Percentiles rank a stretch among this genome's conserved stretches.
These are phyloP conservation scores for Inosperma sp. DNA, from an alignment of 768 basidiomycete genomes.

Conservation along the genomic window DNA sequence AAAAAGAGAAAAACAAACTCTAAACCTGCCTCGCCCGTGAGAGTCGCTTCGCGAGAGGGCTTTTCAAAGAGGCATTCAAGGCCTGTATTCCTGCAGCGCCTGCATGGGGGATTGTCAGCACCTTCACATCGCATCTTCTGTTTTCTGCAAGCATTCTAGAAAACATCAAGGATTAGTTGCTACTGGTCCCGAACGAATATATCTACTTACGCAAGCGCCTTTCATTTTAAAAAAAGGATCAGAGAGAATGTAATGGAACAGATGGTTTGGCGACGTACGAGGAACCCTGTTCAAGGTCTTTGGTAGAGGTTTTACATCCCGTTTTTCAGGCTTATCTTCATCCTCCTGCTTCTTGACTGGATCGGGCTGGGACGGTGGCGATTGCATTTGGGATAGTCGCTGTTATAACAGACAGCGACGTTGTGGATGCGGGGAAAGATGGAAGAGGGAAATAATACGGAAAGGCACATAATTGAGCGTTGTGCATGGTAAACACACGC, in stretches of 20 bases:
- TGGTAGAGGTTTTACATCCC: conserved; percentile 65
- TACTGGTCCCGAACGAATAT: conserved; percentile 8
- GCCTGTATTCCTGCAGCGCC: conserved; percentile 84
- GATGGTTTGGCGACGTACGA: conserved; percentile 48
- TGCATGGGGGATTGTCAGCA: conserved; percentile 95
- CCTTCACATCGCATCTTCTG: conserved; percentile 99
- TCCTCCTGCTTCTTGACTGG: conserved; percentile 61
- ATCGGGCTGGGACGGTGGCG: conserved; percentile 25
- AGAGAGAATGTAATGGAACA: conserved; percentile 15
- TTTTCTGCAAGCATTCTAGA: conserved; percentile 88
- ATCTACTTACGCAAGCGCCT: conserved; percentile 75
- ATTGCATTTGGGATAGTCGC: conserved; percentile 33
- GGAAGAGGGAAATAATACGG: conserved; percentile 20
- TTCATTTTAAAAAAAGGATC: conserved; percentile 4
- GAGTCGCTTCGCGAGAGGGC: conserved; percentile 78
- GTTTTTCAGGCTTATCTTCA: conserved; percentile 53
- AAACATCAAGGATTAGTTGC: conserved; percentile 17
- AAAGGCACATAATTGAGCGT: conserved; percentile 13
- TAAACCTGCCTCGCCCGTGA: conserved; percentile 84
- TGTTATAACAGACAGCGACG: conserved; percentile 9
- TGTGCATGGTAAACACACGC: conserved; percentile 19
- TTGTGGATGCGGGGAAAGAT: conserved; percentile 33
- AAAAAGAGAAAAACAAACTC: conserved; percentile 53
- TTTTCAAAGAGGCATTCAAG: conserved; percentile 95
- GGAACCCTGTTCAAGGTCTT: conserved; percentile 85